A percentile compares a stretch with the other conserved stretches of the same genome.
These are phyloP conservation scores for Apiotrichum laibachii DNA, from an alignment of 1,284 basidiomycete species.

Conservation along the genomic window DNA sequence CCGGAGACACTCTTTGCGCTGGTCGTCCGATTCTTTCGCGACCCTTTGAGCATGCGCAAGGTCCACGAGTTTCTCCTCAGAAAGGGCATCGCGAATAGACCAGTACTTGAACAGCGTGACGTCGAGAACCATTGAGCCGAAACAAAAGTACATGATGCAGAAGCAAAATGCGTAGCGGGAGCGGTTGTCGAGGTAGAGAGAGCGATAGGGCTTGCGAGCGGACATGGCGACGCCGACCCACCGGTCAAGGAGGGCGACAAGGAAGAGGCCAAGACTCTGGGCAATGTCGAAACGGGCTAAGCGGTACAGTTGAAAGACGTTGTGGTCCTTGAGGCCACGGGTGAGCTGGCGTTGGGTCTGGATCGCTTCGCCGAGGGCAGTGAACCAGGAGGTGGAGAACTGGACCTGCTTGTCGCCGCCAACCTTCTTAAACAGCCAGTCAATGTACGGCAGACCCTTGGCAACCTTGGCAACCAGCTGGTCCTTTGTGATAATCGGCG, in stretches of 20 bases:
- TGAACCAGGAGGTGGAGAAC: slow-evolving; percentile 15
- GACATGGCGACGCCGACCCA: slow-evolving; percentile 17
- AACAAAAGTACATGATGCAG: slow-evolving; percentile 18
- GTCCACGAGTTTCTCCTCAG: slow-evolving; percentile 10
- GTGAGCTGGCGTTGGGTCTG: slow-evolving; percentile 9
- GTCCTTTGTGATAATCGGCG: slow-evolving; percentile 4
- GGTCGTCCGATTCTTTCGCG: slow-evolving; percentile 1
- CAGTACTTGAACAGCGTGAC: slow-evolving; percentile 16
- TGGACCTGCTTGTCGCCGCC: slow-evolving; percentile 1
- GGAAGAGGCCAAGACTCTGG: slow-evolving; percentile 15
- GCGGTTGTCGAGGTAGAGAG: slow-evolving; percentile 10
- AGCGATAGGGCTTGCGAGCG: slow-evolving; percentile 9
- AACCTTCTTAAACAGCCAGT: slow-evolving; percentile 13
- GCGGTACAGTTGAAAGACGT: slow-evolving; percentile 12
- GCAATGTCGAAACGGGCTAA: slow-evolving; percentile 9
- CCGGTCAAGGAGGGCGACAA: slow-evolving; percentile 19
- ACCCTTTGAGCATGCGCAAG: slow-evolving; percentile 12
- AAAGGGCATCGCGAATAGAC: slow-evolving; percentile 14
- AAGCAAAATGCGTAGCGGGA: slow-evolving; percentile 19
- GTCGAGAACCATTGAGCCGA: slow-evolving; percentile 15
- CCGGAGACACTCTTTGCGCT: slow-evolving; percentile 2
- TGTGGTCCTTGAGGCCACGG: slow-evolving; percentile 19
- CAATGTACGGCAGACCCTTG: slow-evolving; percentile 7
- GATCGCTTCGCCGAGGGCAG: slow-evolving; percentile 9
- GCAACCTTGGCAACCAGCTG: slow-evolving; percentile 8